Conservation (phyloP, 306 rosid species). For the Crataegus laevigata region DNA sequence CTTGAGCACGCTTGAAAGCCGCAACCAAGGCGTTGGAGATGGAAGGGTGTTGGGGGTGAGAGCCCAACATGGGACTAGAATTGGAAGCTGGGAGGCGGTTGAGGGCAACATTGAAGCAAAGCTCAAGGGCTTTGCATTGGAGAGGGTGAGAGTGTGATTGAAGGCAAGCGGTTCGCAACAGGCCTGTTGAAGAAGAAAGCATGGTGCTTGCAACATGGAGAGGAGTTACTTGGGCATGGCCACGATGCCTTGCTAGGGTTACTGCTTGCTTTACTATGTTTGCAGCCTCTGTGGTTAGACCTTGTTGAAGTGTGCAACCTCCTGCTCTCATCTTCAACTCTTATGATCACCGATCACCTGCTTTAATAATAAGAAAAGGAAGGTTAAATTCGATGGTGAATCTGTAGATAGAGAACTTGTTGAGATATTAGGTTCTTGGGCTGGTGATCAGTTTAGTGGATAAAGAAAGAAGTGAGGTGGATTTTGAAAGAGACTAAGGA, state of each 20-base stretch:
- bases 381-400: neutral
- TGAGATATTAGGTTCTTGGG: neutral
- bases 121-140: conserved; percentile 94
- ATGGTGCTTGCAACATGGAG: conserved; percentile 90
- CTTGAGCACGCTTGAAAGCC: conserved; percentile 92
- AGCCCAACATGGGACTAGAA: conserved; percentile 55
- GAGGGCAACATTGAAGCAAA: conserved; percentile 92
- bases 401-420: neutral
- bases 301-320: conserved; percentile 70
- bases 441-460: neutral
- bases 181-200: conserved; percentile 61
- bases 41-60: conserved; percentile 53
- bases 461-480: neutral
- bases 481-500: conserved; percentile 10
- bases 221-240: conserved; percentile 95
- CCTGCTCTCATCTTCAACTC: conserved; percentile 69
- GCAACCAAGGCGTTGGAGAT: conserved; percentile 97
- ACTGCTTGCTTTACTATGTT: conserved; percentile 67
- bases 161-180: conserved; percentile 69
- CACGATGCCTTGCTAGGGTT: conserved; percentile 68
- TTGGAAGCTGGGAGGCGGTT: conserved; percentile 82
- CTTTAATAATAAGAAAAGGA: neutral
- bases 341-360: neutral
- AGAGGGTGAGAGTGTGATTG: conserved; percentile 96
- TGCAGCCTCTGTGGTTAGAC: conserved; percentile 71